These are phyloP conservation scores for Dendrobium officinale DNA, from an alignment of 106 monocot genomes.

Conservation along the genomic window DNA sequence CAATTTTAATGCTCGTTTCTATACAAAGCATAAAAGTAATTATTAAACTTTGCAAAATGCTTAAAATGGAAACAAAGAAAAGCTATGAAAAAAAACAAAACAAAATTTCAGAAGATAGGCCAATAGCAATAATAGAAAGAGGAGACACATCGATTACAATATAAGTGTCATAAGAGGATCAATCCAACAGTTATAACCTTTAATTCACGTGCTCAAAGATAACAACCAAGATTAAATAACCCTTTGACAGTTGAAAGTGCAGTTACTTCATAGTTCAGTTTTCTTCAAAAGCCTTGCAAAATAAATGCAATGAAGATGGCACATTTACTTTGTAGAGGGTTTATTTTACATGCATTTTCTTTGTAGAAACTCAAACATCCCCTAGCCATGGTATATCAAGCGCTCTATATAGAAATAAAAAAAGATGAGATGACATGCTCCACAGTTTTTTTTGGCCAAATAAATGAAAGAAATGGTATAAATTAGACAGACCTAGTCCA, in stretches of 20 bases:
- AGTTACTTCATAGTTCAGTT: neutral
- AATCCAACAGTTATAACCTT: too few relatives aligned
- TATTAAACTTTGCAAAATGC: too few relatives aligned
- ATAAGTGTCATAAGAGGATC: too few relatives aligned
- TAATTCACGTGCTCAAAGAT: too few relatives aligned
- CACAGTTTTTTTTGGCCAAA: neutral
- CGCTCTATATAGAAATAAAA: neutral
- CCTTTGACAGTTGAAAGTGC: neutral
- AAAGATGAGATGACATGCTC: neutral
- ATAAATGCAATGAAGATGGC: neutral
- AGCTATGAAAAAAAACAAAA: too few relatives aligned
- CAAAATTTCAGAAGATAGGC: too few relatives aligned
- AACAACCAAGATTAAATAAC: too few relatives aligned
- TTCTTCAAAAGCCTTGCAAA: neutral
- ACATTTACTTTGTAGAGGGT: neutral
- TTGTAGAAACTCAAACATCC: neutral
- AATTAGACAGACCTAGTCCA: conserved; percentile 52
- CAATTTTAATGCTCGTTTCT: too few relatives aligned
- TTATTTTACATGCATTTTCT: neutral
- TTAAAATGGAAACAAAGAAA: too few relatives aligned
- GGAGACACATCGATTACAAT: too few relatives aligned
- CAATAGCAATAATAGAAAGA: too few relatives aligned
- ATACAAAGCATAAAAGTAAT: too few relatives aligned
- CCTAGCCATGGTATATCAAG: neutral
- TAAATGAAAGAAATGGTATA: conserved; percentile 2